A percentile compares a stretch with the other conserved stretches of the same genome.
These are phyloP conservation scores for Cunninghamia lanceolata DNA, from an alignment of 75 land plant genomes.

Conservation along the genomic window DNA sequence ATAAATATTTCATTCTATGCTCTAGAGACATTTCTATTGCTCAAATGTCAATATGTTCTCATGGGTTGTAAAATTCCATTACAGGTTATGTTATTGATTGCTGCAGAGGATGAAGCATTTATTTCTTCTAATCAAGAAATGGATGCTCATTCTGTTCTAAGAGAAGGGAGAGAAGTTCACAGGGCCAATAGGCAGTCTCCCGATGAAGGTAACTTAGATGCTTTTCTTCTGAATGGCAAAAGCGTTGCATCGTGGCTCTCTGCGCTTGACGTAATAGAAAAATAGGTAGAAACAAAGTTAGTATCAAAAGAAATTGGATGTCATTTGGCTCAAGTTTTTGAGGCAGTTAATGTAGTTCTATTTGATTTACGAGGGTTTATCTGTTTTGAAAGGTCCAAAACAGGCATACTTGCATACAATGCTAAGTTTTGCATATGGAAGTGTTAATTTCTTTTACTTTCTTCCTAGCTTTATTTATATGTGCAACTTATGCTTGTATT, in stretches of 20 bases:
- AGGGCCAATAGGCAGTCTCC: background rate
- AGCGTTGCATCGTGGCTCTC: constrained; percentile 52
- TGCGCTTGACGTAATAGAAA: constrained; percentile 55
- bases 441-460: constrained; percentile 33
- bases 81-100: constrained; percentile 57
- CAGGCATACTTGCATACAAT: constrained; percentile 54
- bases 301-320: constrained; percentile 41
- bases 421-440: constrained; percentile 46
- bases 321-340: constrained; percentile 43
- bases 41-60: background rate
- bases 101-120: constrained; percentile 74
- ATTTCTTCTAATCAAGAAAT: constrained; percentile 46
- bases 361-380: constrained; percentile 47
- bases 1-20: background rate
- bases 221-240: constrained; percentile 46
- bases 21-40: background rate
- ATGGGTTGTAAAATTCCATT: constrained; percentile 4
- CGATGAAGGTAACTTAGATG: constrained; percentile 23
- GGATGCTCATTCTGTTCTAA: constrained; percentile 40
- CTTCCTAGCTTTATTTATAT: constrained; percentile 8
- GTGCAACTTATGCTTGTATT: background rate
- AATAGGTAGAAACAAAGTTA: constrained; percentile 49
- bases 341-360: constrained; percentile 52
- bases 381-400: constrained; percentile 31
- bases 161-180: constrained; percentile 32